Base-by-base conservation (phyloP, 495 filamentous ascomycete species). In the Annulohypoxylon bovei region DNA sequence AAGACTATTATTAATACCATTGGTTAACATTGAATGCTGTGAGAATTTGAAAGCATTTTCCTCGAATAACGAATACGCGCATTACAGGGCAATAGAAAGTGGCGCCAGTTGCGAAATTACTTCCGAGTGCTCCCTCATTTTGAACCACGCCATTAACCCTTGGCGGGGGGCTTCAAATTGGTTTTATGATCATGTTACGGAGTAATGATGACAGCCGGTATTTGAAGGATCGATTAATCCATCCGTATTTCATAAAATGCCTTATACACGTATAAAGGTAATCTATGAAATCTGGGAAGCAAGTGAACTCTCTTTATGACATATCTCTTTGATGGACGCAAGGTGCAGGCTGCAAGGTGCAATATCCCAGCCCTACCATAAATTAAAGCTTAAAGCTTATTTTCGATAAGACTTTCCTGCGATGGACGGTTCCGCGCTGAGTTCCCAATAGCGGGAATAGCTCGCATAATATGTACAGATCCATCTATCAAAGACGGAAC, bases 71-170 rank as follows among this genome's bases (percentile, higher is more conserved):
- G 32, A 50, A 55, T 33, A 62, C 50, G 22, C 46, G 59, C 46
- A 65, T 70, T 65, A 54, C 44, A 28, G 33, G 33, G 50, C 33
- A 66, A 62, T 57, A 11, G 46, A 6, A 47, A 39, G 18, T 40
- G 9, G 30, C 40, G 32, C 28, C 52, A 30, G 33, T 57, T 42
- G 50, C 56, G 55, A 65, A 71, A 66, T 66, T 66, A 71, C 58
- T 39, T 56, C 44, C 23, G 20, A 42, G 20, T 16, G 58, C 40
- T 25, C 47, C 44, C 47, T 61, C 58, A 62, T 67, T 71, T 66
- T 35, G 49, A 22, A 63, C 53, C 68, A 71, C 63, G 68, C 68
- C 58, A 71, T 71, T 62, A n/a, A 46, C 47, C 49, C 68, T 67
- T 71, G 63, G 68, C 63, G 27, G 39, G 47, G 60, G 50, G 61